Base-by-base conservation (phyloP, 768 basidiomycete genomes). In the Xanthoconium stramineum region DNA sequence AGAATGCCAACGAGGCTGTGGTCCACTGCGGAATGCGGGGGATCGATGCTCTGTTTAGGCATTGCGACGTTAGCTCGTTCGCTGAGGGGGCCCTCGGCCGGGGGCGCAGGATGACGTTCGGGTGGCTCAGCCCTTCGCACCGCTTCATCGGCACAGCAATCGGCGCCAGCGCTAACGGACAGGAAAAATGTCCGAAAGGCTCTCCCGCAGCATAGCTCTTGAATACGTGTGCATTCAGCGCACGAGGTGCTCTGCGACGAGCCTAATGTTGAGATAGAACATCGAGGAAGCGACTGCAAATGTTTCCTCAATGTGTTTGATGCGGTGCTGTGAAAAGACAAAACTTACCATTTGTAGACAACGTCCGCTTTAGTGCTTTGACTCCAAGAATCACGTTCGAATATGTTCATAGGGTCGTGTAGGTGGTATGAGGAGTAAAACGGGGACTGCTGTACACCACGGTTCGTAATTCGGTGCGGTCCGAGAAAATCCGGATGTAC, bases 101-200 rank as follows among this genome's bases (percentile, higher is more conserved):
- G 64, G 47, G 68, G 62, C 58, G 59, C 50, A 53, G 55, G 24
- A 52, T 61, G 53, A 51, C 60, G 58, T 66, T 43, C 52, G 28
- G 24, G 56, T 45, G 47, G 57, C 51, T 62, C 28, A 44, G 57
- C 61, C 55, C 58, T 14, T 19, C 14, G 12, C 67, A 69, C 66
- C 43, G 67, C 68, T 50, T 68, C 52, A 7, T 20, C 38, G 46
- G 53, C 67, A 69, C 63, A 69, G 67, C 61, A 59, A 53, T 45
- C 15, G 17, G 49, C 35, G 9, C 24, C 11, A 33, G 55, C 46
- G 46, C 50, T 49, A 32, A 50, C 15, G 40, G 45, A 36, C 29
- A n/a, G 39, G 28, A 46, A 49, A 24, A 40, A 52, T 44, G 20
- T 15, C 14, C 35, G 32, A 37, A 52, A 17, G n/a, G n/a, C 5